Conservation (phyloP, 768 basidiomycete genomes). For the Mycena belliarum region DNA sequence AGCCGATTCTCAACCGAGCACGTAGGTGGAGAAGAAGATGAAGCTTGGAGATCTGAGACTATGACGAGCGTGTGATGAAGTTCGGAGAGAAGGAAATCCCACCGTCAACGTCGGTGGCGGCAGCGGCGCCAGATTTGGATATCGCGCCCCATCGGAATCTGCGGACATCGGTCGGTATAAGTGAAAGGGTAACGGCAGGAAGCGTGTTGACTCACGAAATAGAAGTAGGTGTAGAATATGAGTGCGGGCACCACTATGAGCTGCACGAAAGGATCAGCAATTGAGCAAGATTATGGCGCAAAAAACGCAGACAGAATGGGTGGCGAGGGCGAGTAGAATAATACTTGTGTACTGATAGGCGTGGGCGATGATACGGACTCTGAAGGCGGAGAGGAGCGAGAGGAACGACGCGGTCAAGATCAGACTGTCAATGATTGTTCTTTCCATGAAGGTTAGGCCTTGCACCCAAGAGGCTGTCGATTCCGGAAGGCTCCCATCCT, state of each 20-base stretch:
- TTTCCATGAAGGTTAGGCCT: too few relatives aligned
- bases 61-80: background rate
- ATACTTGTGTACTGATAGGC: too few relatives aligned
- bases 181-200: background rate
- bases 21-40: background rate
- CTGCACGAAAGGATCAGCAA: background rate
- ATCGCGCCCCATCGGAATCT: background rate
- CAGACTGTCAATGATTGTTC: too few relatives aligned
- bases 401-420: too few relatives aligned
- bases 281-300: background rate
- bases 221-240: background rate
- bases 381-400: too few relatives aligned
- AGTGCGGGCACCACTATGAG: background rate
- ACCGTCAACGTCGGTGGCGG: background rate
- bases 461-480: too few relatives aligned
- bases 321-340: too few relatives aligned
- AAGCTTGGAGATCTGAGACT: background rate
- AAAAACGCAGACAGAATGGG: too few relatives aligned
- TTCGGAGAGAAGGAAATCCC: background rate
- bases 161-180: background rate
- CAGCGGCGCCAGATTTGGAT: background rate
- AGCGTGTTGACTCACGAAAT: background rate
- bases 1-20: conserved; percentile 10
- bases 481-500: too few relatives aligned
- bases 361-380: too few relatives aligned